These are phyloP conservation scores for Boletus barrowsii DNA, from an alignment of 768 basidiomycete genomes.

Conservation along the genomic window DNA sequence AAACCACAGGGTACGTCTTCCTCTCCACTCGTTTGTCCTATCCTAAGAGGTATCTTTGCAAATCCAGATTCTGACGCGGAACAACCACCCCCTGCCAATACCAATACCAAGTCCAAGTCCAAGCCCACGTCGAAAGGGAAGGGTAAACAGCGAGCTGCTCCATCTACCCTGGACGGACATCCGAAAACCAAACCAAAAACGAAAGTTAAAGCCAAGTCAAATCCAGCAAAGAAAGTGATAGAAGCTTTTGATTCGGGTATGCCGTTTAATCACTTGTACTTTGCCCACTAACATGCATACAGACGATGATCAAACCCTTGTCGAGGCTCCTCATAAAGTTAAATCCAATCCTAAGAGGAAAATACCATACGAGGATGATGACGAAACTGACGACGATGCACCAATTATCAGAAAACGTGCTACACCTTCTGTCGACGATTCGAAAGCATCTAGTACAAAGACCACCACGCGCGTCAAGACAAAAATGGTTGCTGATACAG, in stretches of 20 bases:
- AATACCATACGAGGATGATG: background rate
- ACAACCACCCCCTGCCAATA: background rate
- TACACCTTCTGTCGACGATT: background rate
- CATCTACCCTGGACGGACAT: background rate
- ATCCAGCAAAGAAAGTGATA: background rate
- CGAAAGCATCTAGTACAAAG: background rate
- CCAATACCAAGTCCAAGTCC: background rate
- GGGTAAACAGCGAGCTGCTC: background rate
- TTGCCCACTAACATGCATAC: background rate
- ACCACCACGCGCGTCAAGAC: background rate
- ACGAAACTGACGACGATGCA: background rate
- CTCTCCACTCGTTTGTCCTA: background rate
- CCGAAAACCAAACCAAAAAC: constrained; percentile 4
- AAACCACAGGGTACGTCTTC: constrained; percentile 6
- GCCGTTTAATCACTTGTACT: background rate
- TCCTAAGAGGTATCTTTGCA: background rate
- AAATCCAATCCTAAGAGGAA: background rate
- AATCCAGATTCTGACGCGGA: constrained; percentile 4
- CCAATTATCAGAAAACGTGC: background rate
- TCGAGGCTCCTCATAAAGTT: constrained; percentile 19
- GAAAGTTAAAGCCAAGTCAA: constrained; percentile 9
- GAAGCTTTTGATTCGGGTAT: constrained; percentile 15
- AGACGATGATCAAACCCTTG: constrained; percentile 30
- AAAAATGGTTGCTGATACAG: background rate
- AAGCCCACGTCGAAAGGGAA: constrained; percentile 9